Evolutionary conservation across 345 rosid genomes (phyloP), one percentile per base, ranked within the genome.

Genomic region (Leavenworthia alabamica): DNA sequence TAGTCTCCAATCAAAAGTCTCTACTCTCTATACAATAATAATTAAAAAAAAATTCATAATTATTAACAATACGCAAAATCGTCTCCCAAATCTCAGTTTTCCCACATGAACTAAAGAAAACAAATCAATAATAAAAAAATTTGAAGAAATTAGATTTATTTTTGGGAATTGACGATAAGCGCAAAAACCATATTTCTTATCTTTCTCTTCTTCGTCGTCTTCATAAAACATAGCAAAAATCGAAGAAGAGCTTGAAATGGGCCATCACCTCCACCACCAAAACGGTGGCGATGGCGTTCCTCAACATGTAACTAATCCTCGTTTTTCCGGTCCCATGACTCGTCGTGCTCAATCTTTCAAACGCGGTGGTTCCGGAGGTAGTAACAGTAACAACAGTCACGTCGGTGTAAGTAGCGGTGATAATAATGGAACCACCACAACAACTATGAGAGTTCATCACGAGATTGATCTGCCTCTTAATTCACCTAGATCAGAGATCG

Each of bases 311-410:
- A 83, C 79, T 55, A 92, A 97, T 62, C 99, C 97, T 3, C 91
- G 99, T 6, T 86, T 86, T 77, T 76, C 89, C 12, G 96, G 96
- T 23, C 79, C 84, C 17, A 82, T 89, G 91, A 86, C 91, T 50
- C 96, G 96, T 57, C 94, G 99, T 23, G 77, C 89, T 56, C 89
- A 76, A 36, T 93, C 97, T 0, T 93, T 89, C 78, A 93, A 93
- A 80, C 92, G 95, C 68, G 77, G 63, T 64, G 75, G 57, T 62
- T 66, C 74, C 64, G 74, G 77, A 2, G 50, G 53, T 65, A 16
- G 58, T 33, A 57, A 13, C 24, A 67, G 51, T 55, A 31, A 68
- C 55, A 31, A 70, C 45, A 62, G 12, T 58, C 62, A 3, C 42
- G 49, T 12, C 59, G 56, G 66, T 4, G 16, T 20, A 11, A 15